Percentiles rank a stretch among this genome's conserved stretches.
phyloP scores from a whole-genome alignment of 805 yeast genomes.

The Jamesozyma jinghongensis region DNA sequence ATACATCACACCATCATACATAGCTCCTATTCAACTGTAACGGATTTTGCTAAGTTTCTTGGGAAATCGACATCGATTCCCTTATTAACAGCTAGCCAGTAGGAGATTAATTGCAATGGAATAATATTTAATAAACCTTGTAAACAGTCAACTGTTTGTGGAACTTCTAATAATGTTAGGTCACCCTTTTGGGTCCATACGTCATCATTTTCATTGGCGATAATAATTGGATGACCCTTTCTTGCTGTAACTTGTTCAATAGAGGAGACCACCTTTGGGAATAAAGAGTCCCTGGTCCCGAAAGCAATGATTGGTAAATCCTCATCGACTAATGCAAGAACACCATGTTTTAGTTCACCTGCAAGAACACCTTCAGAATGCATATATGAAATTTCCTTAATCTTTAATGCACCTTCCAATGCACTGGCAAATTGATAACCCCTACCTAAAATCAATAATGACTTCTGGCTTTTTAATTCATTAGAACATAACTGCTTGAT shows the following conservation, averaged over 20 bases:
- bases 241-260: constrained; percentile 96
- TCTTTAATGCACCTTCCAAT: constrained; percentile 95
- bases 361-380: constrained; percentile 99
- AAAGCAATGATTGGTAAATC: constrained; percentile 88
- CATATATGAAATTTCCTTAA: constrained; percentile 96
- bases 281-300: constrained; percentile 92
- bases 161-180: constrained; percentile 58
- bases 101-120: constrained; percentile 91
- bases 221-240: constrained; percentile 91
- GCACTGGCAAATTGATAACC: constrained; percentile 98
- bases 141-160: constrained; percentile 91
- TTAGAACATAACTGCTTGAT: constrained; percentile 69
- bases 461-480: constrained; percentile 70
- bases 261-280: constrained; percentile 93
- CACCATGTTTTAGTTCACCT: constrained; percentile 98
- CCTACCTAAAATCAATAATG: constrained; percentile 86
- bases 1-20: background rate
- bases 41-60: constrained; percentile 95
- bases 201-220: constrained; percentile 75
- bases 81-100: constrained; percentile 91
- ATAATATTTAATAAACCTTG: constrained; percentile 93
- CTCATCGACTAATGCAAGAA: constrained; percentile 91
- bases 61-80: constrained; percentile 99
- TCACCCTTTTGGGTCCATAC: constrained; percentile 40
- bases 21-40: constrained; percentile 71